Base-by-base conservation (phyloP, 2,329 filamentous ascomycete genomes). In the Aspergillus amoenus region DNA sequence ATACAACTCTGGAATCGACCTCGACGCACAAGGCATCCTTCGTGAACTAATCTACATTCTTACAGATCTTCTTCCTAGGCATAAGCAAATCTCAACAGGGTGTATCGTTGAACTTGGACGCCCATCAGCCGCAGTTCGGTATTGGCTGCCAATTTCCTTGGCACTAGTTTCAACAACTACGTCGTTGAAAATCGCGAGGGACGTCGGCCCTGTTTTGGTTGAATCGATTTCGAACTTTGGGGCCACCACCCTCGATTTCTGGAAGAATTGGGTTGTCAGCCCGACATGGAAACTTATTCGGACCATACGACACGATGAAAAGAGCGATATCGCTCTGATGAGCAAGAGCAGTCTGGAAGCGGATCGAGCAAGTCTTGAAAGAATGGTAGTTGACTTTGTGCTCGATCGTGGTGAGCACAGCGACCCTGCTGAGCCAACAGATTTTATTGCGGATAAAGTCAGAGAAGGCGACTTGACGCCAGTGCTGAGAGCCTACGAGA, bases 321-420 rank as follows among this genome's bases (percentile, higher is more conserved):
- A 87, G 64, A 96, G 91, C 70, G 93, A 97, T 70, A 93, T 99
- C 63, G 94, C 93, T 44, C 90, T 99, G 63, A 94, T 99, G 89
- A 97, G 92, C 76, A 90, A 91, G 58, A 89, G 93, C 64, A 97
- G 92, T 64, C 82, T 99, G 21, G 88, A 89, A 71, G 92, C 93
- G 1, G 94, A 99, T 71, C 86, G 91, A 32, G 91, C 92, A 53
- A 97, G 92, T 69, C 79, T 99, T 32, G 93, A 99, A 73, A 88
- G 94, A 47, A 99, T 99, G 94, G 95, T 99, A 4, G 88, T 99
- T 39, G 94, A 97, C 65, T 99, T 99, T 77, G 90, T 93, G 4
- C 78, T 88, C 9, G 92, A 96, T 65, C 91, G 92, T 67, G 89
- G 91, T 1, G 81, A 85, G 37, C 56, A 61, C 77, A 81, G 17